Evolutionary conservation across 2,329 filamentous ascomycete genomes (phyloP), one percentile per base, ranked within the genome.

Genomic region (Phoma sp.): DNA sequence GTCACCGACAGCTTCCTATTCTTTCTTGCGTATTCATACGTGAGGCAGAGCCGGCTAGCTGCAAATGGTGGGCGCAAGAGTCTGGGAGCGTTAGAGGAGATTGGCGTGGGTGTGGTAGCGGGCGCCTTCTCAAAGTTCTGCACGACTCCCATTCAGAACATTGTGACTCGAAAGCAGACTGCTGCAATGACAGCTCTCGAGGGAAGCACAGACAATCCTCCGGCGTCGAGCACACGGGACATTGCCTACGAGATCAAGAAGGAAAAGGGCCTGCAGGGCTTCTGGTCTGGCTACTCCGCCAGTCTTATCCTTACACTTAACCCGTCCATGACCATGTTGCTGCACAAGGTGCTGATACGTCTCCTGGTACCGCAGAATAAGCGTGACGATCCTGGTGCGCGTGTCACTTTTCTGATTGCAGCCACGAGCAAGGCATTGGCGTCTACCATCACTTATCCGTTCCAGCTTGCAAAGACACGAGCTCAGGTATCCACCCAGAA

Each of bases 231-330:
- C 66, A 60, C 81, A 71, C 55, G 80, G 25, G 81, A 88, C 45
- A 90, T 91, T 27, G 80, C 87, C 14, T 73, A 78, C 1, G 80
- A 84, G 37, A 93, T 96, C 55, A 77, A 79, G 36, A 67, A 78
- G 1, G 88, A 93, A 69, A 89, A 88, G 62, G 91, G 92, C 0
- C 55, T 92, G 8, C 70, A 79, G 39, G 91, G 91, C 2, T 88
- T 96, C 65, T 96, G 92, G 93, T 88, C 91, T 0, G 92, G 92
- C 0, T 96, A 96, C 72, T 90, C 89, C 18, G 91, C 91, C 2
- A 88, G 84, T 22, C 74, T 96, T 53, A 81, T 96, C 35, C 77
- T 96, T 45, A 93, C 92, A 0, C 79, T 96, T 25, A 96, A 96
- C 66, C 92, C 93, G 1, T 88, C 89, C 60, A 83, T 96, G 59